Evolutionary conservation across 768 basidiomycete species (phyloP), one percentile per base, ranked within the genome.

Genomic region (Xerocomellus intermedius): DNA sequence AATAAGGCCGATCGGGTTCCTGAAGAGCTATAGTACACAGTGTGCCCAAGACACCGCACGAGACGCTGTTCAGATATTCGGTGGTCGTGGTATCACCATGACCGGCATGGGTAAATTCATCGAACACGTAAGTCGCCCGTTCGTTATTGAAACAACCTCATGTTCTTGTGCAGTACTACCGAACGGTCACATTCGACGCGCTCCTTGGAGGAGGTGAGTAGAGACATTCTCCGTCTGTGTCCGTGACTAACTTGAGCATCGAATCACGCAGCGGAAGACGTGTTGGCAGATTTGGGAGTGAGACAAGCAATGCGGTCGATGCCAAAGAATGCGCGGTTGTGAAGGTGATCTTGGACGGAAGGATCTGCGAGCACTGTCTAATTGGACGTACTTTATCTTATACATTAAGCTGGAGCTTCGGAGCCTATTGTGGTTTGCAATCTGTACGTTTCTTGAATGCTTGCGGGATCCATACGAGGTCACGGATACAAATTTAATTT

Each of bases 51-150:
- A 89, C 37, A 90, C 90, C 17, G 87, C 90, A 16, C 79, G 82
- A 54, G 91, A 94, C 62, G 91, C 92, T 2, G 79, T 81, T 6
- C 75, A 87, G 77, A 81, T 93, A 58, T 93, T 92, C 59, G 91
- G 92, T 60, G 93, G 92, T 9, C 82, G 93, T 52, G 92, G 89
- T 45, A 82, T 94, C 55, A 93, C 93, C 26, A 79, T 80, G 68
- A 83, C 83, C 14, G 91, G 91, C 30, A 84, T 84, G 83, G 85
- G 85, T 33, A 73, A 67, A 39, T 70, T 77, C 51, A 76, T 85
- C 39, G 85, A 86, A 59, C 83, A 85, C 63, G 78, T 78, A 49
- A 52, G 77, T 71, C 1, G 4, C 16, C 4, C 17, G 30, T 30
- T 24, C 8, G 14, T 30, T 6, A 4, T n/a, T 9, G 19, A 38